These are phyloP conservation scores for Cladosporium colombiae DNA, from an alignment of 2,329 filamentous ascomycete genomes.

Conservation along the genomic window DNA sequence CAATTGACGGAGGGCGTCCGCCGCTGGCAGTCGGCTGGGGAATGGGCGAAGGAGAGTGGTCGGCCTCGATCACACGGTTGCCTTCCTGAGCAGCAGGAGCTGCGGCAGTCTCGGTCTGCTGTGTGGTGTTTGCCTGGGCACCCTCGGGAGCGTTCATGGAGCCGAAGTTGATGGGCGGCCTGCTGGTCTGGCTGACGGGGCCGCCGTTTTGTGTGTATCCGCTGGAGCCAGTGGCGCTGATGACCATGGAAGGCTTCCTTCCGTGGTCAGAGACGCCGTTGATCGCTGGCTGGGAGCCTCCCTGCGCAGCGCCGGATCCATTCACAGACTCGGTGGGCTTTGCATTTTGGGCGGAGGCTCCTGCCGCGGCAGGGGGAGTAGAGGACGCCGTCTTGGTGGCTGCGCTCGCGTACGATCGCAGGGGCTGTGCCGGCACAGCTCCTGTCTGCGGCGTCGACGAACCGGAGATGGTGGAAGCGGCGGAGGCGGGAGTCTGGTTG, in stretches of 20 bases:
- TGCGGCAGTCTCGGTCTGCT: slow-evolving; percentile 62
- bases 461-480: slow-evolving; percentile 51
- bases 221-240: slow-evolving; percentile 77
- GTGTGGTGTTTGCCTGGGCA: slow-evolving; percentile 64
- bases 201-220: slow-evolving; percentile 78
- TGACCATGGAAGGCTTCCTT: slow-evolving; percentile 87
- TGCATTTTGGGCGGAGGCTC: slow-evolving; percentile 55
- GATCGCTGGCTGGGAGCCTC: slow-evolving; percentile 48
- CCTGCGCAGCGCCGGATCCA: slow-evolving; percentile 58
- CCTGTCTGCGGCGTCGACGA: slow-evolving; percentile 51
- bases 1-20: slow-evolving; percentile 74
- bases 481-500: slow-evolving; percentile 46
- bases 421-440: slow-evolving; percentile 58
- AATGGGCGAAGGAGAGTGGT: slow-evolving; percentile 88
- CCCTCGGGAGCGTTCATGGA: slow-evolving; percentile 65
- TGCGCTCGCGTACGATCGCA: slow-evolving; percentile 62
- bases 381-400: slow-evolving; percentile 57
- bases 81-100: slow-evolving; percentile 58
- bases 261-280: slow-evolving; percentile 68
- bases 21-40: slow-evolving; percentile 85
- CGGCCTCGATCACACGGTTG: slow-evolving; percentile 77
- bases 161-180: slow-evolving; percentile 76
- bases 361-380: slow-evolving; percentile 55
- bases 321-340: slow-evolving; percentile 74
- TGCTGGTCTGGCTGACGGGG: slow-evolving; percentile 55